Base-by-base conservation (phyloP, 306 rosid genomes). In the Vigna nakashimae region DNA sequence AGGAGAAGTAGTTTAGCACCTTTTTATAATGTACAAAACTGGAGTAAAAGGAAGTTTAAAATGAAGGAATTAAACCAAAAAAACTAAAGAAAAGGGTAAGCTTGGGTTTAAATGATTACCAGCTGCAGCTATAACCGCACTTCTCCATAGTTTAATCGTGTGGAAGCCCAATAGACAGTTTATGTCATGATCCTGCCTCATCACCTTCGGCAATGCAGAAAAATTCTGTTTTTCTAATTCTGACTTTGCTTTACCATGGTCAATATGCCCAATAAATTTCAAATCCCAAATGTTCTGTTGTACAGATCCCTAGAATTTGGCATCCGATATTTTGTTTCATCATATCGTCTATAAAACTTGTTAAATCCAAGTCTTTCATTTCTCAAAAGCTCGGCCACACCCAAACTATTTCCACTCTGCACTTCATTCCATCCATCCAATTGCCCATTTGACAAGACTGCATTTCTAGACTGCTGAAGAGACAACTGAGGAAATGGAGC, bases 381-480 rank as follows among this genome's bases (percentile, higher is more conserved):
- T 80, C 98, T 86, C 48, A 89, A 81, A 68, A 90, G 84, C 63
- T 91, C 98, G 2, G 96, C 90, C 87, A 91, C 85, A 22, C 88
- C 86, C 52, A 86, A 9, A 74, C 65, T 65, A 77, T 78, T 89
- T 71, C 91, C 93, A 58, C 86, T 84, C 75, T 89, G 93, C 79
- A 86, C 77, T 62, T 91, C 90, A 82, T 84, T 94, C 97, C 98
- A 90, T 66, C 91, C 88, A 80, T 89, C 96, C 94, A 92, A 92
- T 65, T 90, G 93, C 46, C 97, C 92, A 84, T 88, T 92, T 67
- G 96, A 67, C 82, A 86, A 65, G 55, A 73, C 73, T 14, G 89
- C 81, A 82, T 87, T 92, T 83, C 94, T 84, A 64, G 97, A 74
- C 66, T 90, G 97, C 82, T 90, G 97, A 24, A 84, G 78, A 65